Base-by-base conservation (phyloP, 176 grass and related monocot species). In the Aegilops tauschii region DNA sequence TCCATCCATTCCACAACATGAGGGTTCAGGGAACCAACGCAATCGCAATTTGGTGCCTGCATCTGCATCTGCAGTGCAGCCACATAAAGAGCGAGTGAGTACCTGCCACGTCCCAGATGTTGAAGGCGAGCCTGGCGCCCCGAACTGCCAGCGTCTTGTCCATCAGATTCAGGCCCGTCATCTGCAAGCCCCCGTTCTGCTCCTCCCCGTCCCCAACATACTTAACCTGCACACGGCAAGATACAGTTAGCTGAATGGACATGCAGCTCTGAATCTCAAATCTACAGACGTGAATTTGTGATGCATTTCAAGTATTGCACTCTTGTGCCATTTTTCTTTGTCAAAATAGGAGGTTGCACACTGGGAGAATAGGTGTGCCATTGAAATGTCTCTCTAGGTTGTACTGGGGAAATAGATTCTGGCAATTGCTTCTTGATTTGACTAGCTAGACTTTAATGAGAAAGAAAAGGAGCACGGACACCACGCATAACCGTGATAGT, bases 71-170 rank as follows among this genome's bases (percentile, higher is more conserved):
- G 39, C 49, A 50, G 14, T 56, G 14, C 54, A 18, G 54, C 54
- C 54, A 59, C 20, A 21, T 59, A 59, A 5, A 56, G 1, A 52
- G 12, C 5, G 45, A 45, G 47, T 50, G 14, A 20, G 44, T 90
- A 98, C 96, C 96, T 90, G 88, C 94, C 8, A 98, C 96, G 76
- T 98, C 96, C 96, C 96, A 98, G 78, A 98, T 94, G 73, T 84
- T 96, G 69, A 92, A 93, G 17, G 90, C 92, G 82, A 98, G 95
- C 82, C 88, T 88, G 20, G 90, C 96, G 37, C 86, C 96, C 44
- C 90, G 74, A 72, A 98, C 87, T 4, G 79, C 81, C 36, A 96
- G 88, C 16, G 86, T 89, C 84, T 98, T 98, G 86, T 98, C 96
- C 96, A 98, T 98, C 52, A 98, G 86, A 90, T 98, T 98, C 35